Evolutionary conservation across 306 rosid species (phyloP), one percentile per base, ranked within the genome.

Genomic region (Vigna unguiculata): DNA sequence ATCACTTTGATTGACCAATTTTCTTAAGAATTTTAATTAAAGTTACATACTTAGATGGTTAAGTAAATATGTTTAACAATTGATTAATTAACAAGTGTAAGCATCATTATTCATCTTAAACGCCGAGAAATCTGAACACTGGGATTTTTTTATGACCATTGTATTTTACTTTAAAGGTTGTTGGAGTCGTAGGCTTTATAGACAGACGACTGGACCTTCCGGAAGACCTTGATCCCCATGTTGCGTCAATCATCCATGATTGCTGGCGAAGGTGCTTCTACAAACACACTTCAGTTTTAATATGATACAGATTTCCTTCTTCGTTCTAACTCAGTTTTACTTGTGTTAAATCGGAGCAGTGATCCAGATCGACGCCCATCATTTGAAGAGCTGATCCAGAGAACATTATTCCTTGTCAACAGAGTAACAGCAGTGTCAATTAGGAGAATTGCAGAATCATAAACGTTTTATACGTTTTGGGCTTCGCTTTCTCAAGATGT

Each of bases 151-250:
- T 36, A 25, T 77, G 67, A 84, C 78, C 34, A 19, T 4, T 57
- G 30, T 59, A 28, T 84, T 81, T 54, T 74, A 32, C 75, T 75
- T 36, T 71, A 34, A 84, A 90, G 93, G 91, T 92, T 52, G 97
- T 92, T 53, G 93, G 97, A 87, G 85, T 90, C 21, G 93, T 92
- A 32, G 96, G 96, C 48, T 92, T 90, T 73, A 87, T 87, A 93
- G 88, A 92, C 79, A 90, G 92, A 82, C 84, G 97, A 83, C 72
- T 88, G 48, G 97, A 90, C 32, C 76, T 88, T 7, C 93, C 96
- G 9, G 88, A 88, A 63, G 88, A 80, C 77, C 85, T 90, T 46
- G 87, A 92, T 65, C 90, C 93, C 48, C 79, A 81, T 47, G 70
- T 92, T 20, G 83, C 86, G 13, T 79, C 90, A 64, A 54, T 88